phyloP scores from a whole-genome alignment of 306 rosid genomes.

The Senna siamea region DNA sequence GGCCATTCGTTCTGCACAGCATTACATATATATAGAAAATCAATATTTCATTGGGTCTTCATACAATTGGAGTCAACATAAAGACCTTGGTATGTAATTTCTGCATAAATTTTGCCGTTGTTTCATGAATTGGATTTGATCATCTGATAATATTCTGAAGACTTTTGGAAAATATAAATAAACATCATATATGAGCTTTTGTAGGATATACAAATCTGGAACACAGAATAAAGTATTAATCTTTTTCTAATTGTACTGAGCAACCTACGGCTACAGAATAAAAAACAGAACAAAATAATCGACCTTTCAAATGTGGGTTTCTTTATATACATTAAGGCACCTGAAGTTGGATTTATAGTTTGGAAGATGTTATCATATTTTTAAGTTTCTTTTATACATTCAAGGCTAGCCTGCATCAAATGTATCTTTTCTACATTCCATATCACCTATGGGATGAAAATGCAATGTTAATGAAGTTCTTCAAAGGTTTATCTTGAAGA shows the following conservation, averaged over 20 bases:
- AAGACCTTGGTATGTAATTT: slow-evolving; percentile 67
- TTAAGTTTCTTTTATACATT: background rate
- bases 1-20: slow-evolving; percentile 97
- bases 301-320: slow-evolving; percentile 11
- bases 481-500: slow-evolving; percentile 1
- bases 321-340: slow-evolving; percentile 21
- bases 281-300: background rate
- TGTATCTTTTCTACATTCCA: background rate
- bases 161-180: slow-evolving; percentile 31
- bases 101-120: slow-evolving; percentile 27
- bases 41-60: slow-evolving; percentile 97
- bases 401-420: background rate
- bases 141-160: slow-evolving; percentile 12
- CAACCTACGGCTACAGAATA: background rate
- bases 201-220: background rate
- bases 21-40: slow-evolving; percentile 89
- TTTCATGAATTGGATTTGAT: slow-evolving; percentile 15
- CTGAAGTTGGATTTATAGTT: slow-evolving; percentile 6
- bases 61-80: slow-evolving; percentile 78
- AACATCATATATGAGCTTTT: slow-evolving; percentile 17
- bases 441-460: slow-evolving; percentile 21
- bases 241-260: slow-evolving; percentile 23
- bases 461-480: slow-evolving; percentile 3
- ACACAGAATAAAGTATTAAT: slow-evolving; percentile 1
- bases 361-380: slow-evolving; percentile 21